Evolutionary conservation across 371 early-diverging fungal genomes (phyloP).

Genomic region (Batrachochytrium dendrobatidis): DNA sequence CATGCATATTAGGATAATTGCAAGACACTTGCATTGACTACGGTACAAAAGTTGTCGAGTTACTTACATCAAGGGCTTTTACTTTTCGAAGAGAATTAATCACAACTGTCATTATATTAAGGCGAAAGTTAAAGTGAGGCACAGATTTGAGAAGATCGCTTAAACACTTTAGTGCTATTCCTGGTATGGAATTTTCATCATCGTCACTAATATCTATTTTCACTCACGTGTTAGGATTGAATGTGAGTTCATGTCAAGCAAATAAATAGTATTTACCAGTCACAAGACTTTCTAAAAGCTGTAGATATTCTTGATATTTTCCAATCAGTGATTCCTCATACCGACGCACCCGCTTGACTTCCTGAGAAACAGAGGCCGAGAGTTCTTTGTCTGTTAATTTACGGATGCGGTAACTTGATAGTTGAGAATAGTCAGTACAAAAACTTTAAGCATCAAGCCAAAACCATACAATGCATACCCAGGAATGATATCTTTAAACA

Average conservation of each 20-base stretch:
- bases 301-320: conserved; percentile 77
- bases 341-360: conserved; percentile 75
- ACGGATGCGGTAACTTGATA: conserved; percentile 73
- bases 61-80: conserved; percentile 20
- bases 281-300: conserved; percentile 50
- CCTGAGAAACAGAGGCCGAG: conserved; percentile 68
- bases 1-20: conserved; percentile 30
- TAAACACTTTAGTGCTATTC: conserved; percentile 59
- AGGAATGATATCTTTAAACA: conserved; percentile 89
- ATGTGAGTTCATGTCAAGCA: neutral
- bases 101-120: conserved; percentile 75
- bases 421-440: neutral
- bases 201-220: neutral
- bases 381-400: conserved; percentile 74
- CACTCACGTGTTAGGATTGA: neutral
- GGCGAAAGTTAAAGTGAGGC: conserved; percentile 88
- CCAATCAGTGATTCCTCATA: conserved; percentile 74
- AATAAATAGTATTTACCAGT: conserved; percentile 2
- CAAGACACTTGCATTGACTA: too few species aligned
- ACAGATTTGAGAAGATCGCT: conserved; percentile 58
- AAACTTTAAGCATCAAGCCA: neutral
- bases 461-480: conserved; percentile 37
- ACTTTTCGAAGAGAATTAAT: conserved; percentile 48
- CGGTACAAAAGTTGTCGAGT: too few species aligned
- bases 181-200: conserved; percentile 16